Percentiles rank a stretch among this genome's conserved stretches.
Evolutionary conservation across 345 rosid genomes (phyloP).

Genomic region (thale cress (Arabidopsis thaliana)): TAIR10.1 NC_003076.8:5464501-5465000

Average conservation of each 20-base stretch:
- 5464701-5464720: conserved; percentile 70
- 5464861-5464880: neutral
- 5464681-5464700: conserved; percentile 81
- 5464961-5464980: conserved; percentile 3
- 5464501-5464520: conserved; percentile 53
- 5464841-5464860: conserved; percentile 26
- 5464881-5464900: too few species aligned
- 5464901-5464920: neutral
- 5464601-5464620: conserved; percentile 15
- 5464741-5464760: conserved; percentile 78
- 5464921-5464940: neutral
- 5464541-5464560: conserved; percentile 67
- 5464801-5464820: conserved; percentile 13
- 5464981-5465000: conserved; percentile 2
- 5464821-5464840: conserved; percentile 26
- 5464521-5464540: conserved; percentile 87
- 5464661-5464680: conserved; percentile 26
- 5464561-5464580: conserved; percentile 85
- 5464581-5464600: conserved; percentile 75
- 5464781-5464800: conserved; percentile 17
- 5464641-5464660: neutral
- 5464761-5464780: conserved; percentile 59
- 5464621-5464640: neutral
- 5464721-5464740: conserved; percentile 87
- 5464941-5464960: conserved; percentile 7